Evolutionary conservation across 805 yeast genomes (phyloP).

Genomic region (Metschnikowia gelsemii): DNA sequence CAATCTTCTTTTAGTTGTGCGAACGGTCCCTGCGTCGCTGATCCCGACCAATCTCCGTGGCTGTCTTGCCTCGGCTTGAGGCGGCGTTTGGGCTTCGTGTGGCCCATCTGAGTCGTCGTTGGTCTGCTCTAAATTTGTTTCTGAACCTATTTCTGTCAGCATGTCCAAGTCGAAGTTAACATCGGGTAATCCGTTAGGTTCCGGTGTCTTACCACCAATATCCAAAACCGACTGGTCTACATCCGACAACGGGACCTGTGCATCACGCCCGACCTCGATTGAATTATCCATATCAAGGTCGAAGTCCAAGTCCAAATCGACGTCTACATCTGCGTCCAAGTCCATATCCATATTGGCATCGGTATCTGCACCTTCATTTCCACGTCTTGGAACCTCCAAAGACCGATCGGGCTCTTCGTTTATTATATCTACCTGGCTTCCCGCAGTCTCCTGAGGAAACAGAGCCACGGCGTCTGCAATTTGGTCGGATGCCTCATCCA

Average conservation of each 20-base stretch:
- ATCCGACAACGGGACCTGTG: slow-evolving; percentile 17
- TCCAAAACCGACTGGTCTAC: slow-evolving; percentile 22
- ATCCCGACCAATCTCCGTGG: slow-evolving; percentile 33
- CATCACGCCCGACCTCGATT: slow-evolving; percentile 55
- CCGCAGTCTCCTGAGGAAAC: slow-evolving; percentile 8
- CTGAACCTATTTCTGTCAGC: slow-evolving; percentile 19
- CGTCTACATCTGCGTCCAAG: slow-evolving; percentile 25
- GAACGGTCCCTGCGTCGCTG: slow-evolving; percentile 43
- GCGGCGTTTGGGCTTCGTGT: slow-evolving; percentile 29
- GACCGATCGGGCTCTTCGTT: slow-evolving; percentile 51
- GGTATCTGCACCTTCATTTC: slow-evolving; percentile 21
- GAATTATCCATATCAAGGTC: slow-evolving; percentile 55
- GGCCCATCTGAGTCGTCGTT: slow-evolving; percentile 10
- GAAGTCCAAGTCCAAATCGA: slow-evolving; percentile 46
- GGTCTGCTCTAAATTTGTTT: slow-evolving; percentile 1
- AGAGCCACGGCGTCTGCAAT: slow-evolving; percentile 7
- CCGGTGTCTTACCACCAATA: slow-evolving; percentile 12
- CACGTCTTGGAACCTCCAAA: slow-evolving; percentile 64
- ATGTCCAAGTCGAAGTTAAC: slow-evolving; percentile 30
- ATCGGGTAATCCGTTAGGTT: slow-evolving; percentile 20
- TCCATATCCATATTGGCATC: slow-evolving; percentile 11
- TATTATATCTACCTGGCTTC: slow-evolving; percentile 25
- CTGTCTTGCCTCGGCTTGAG: slow-evolving; percentile 19
- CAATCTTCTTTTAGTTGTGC: slow-evolving; percentile 48
- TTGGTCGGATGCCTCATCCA: slow-evolving; percentile 28